Percentiles rank a stretch among this genome's conserved stretches.
Evolutionary conservation across 345 rosid species (phyloP).

Genomic region (Geranium rotundifolium): DNA sequence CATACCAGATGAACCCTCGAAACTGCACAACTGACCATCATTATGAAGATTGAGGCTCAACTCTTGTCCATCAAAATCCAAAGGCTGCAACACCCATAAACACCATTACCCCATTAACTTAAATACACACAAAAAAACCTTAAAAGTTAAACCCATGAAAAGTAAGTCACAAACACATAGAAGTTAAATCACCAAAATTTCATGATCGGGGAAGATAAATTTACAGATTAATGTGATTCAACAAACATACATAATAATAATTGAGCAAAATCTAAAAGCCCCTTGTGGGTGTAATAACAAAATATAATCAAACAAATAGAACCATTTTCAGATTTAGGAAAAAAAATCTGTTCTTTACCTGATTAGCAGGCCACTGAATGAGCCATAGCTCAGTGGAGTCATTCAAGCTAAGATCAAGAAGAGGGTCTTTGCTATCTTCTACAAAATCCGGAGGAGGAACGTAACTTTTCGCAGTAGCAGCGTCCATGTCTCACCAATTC

Average conservation of each 20-base stretch:
- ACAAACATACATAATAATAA: no score
- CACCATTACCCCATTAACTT: not conserved
- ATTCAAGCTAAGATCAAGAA: conserved; percentile 22
- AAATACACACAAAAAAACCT: not conserved
- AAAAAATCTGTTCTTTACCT: not conserved
- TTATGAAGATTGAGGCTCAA: conserved; percentile 30
- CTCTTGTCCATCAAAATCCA: conserved; percentile 47
- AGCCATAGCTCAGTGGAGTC: conserved; percentile 66
- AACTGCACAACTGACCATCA: conserved; percentile 43
- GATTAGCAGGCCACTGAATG: conserved; percentile 60
- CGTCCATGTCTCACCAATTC: not conserved
- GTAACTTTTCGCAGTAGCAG: conserved; percentile 15
- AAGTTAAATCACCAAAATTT: not conserved
- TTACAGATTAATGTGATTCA: not conserved
- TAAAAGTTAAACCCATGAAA: not conserved
- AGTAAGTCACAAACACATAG: not conserved
- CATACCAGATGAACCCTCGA: conserved; percentile 54
- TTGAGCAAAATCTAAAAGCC: no score
- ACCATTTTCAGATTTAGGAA: not conserved
- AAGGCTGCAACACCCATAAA: conserved; percentile 29
- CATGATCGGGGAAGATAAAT: no score
- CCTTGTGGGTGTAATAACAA: no score
- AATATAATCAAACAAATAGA: not conserved
- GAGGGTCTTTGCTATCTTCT: conserved; percentile 27
- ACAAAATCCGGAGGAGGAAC: conserved; percentile 33